A percentile compares a stretch with the other conserved stretches of the same genome.
Conservation (phyloP, 495 filamentous ascomycete genomes). For the Tetracladium setigerum region DNA sequence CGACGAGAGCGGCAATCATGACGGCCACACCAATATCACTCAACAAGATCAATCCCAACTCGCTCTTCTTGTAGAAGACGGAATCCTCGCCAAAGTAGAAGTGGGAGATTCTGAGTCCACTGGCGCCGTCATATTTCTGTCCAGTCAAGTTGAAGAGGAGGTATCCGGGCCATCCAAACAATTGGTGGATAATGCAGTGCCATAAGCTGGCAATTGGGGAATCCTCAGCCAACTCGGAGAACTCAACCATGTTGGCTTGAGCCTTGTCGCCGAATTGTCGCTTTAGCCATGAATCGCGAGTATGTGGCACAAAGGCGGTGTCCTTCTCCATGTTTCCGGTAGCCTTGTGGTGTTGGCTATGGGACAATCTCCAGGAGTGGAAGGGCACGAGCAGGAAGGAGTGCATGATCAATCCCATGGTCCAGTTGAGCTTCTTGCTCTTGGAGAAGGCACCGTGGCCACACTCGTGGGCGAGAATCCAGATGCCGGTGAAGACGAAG, state of each 20-base stretch:
- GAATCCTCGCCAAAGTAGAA: conserved; percentile 40
- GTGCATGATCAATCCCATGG: conserved; percentile 59
- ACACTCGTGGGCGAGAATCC: conserved; percentile 69
- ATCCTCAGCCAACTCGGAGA: conserved; percentile 46
- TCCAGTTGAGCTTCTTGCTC: conserved; percentile 52
- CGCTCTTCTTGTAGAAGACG: conserved; percentile 51
- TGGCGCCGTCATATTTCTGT: conserved; percentile 33
- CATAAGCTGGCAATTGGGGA: conserved; percentile 45
- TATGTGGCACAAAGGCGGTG: conserved; percentile 50
- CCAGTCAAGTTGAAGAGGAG: conserved; percentile 48
- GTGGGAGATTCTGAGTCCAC: conserved; percentile 43
- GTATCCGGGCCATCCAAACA: conserved; percentile 51
- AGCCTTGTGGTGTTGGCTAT: conserved; percentile 63
- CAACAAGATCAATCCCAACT: conserved; percentile 46
- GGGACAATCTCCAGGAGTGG: conserved; percentile 72
- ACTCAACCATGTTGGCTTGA: conserved; percentile 25
- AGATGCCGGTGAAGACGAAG: conserved; percentile 58
- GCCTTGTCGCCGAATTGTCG: conserved; percentile 29
- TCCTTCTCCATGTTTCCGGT: conserved; percentile 53
- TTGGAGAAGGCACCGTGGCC: conserved; percentile 66
- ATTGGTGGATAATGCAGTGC: conserved; percentile 41
- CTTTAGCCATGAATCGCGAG: conserved; percentile 25
- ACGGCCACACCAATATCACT: conserved; percentile 51
- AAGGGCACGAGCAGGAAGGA: conserved; percentile 62
- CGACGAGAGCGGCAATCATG: conserved; percentile 35